Evolutionary conservation across 192 early-diverging fungal genomes (phyloP).

Genomic region (Rhizophagus sp.): DNA sequence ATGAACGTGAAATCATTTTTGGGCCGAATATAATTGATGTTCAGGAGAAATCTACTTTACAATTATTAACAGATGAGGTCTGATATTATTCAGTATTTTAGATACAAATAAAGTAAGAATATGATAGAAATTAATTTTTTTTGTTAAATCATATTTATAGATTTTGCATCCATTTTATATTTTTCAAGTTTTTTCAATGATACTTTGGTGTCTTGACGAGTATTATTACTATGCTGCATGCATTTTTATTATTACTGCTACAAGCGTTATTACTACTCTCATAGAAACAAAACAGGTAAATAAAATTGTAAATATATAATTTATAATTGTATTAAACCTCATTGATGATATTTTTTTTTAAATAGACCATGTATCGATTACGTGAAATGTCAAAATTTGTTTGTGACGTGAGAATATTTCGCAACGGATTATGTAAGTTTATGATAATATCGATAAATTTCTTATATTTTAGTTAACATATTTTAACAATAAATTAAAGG

Average conservation of each 20-base stretch:
- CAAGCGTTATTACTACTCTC: constrained; percentile 76
- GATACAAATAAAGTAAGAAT: background rate
- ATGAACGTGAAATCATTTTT: constrained; percentile 66
- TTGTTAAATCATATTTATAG: constrained; percentile 5
- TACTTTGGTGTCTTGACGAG: constrained; percentile 85
- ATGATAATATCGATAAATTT: constrained; percentile 27
- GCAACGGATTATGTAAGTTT: constrained; percentile 60
- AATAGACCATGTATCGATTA: constrained; percentile 68
- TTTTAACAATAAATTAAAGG: constrained; percentile 26
- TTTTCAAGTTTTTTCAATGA: constrained; percentile 75
- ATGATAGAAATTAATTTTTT: background rate
- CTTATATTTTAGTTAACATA: constrained; percentile 34
- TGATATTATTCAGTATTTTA: background rate
- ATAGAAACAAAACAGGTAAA: constrained; percentile 69
- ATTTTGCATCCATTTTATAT: constrained; percentile 82
- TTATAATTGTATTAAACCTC: constrained; percentile 35
- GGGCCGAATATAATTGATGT: constrained; percentile 74
- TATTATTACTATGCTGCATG: constrained; percentile 96
- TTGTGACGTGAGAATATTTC: constrained; percentile 75
- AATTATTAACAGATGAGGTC: constrained; percentile 68
- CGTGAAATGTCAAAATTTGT: constrained; percentile 86
- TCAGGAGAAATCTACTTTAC: constrained; percentile 59
- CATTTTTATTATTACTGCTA: constrained; percentile 84
- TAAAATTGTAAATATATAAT: constrained; percentile 26
- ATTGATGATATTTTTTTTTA: constrained; percentile 3